Base-by-base conservation (phyloP, 106 monocot species). In the Ottelia alismoides region DNA sequence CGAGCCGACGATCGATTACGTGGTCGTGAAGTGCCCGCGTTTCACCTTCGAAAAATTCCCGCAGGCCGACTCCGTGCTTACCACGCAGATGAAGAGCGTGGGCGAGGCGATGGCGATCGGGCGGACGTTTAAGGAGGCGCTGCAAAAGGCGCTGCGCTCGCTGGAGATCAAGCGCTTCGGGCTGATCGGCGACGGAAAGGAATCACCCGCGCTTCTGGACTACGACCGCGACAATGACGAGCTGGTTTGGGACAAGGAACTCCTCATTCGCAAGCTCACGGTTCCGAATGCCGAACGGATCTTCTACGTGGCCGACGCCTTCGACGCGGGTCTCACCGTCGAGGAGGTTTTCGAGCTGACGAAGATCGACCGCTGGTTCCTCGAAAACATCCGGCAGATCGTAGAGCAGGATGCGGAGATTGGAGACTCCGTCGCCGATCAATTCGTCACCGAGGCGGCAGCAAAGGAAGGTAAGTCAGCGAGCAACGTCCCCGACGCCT, bases 1-100 rank as follows among this genome's bases (percentile, higher is more conserved):
- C 18, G 88, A 88, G 58, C 88, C 88, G 0, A 79, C 88, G 2
- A 83, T 88, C 12, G 88, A 88, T 56, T 88, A 88, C 63, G 83
- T 88, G 17, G 88, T 88, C 27, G 79, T 79, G 19, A 88, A 88
- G 17, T n/a, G 16, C 12, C 48, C 48, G 17, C 6, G 48, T 9
- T 48, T 9, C 12, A 20, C 6, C 48, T 19, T 48, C 17, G n/a
- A 48, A 48, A 48, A 48, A 19, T 48, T 48, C 48, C 48, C 48
- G 17, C 4, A 20, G 17, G 3, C n/a, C 3, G n/a, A 19, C n/a
- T 20, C 12, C 48, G 3, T 11, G n/a, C 48, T 48, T 3, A 19
- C 12, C 6, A 48, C 12, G n/a, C 2, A 12, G 17, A 48, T 48
- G 48, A 48, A 48, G 20, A n/a, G n/a, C 12, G 48, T 48, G 12